phyloP scores from a whole-genome alignment of 2,329 filamentous ascomycete species.

The Neurospora crassa region DNA sequence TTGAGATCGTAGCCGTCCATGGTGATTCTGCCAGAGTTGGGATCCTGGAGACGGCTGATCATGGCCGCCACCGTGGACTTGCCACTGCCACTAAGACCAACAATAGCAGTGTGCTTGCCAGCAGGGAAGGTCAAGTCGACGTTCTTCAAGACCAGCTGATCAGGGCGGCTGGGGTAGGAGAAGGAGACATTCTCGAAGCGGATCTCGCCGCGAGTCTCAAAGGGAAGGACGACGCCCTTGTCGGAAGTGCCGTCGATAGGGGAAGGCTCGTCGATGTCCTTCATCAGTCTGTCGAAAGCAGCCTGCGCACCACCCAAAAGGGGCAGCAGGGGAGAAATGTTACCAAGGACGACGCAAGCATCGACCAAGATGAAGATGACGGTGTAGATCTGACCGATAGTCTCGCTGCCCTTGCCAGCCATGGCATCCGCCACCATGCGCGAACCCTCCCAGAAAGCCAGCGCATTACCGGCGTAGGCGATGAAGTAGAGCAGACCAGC shows the following conservation, averaged over 20 bases:
- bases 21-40: constrained; percentile 28
- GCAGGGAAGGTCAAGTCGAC: constrained; percentile 28
- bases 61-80: constrained; percentile 42
- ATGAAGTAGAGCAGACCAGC: constrained; percentile 57
- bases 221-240: constrained; percentile 31
- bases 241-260: constrained; percentile 33
- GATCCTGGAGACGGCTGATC: constrained; percentile 36
- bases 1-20: constrained; percentile 29
- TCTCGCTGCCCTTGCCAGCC: constrained; percentile 20
- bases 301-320: constrained; percentile 49
- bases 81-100: constrained; percentile 43
- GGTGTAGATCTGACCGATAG: constrained; percentile 32
- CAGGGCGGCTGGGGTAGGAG: constrained; percentile 33
- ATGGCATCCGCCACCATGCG: constrained; percentile 31
- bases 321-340: constrained; percentile 53
- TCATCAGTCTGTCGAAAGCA: constrained; percentile 46
- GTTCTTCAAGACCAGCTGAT: constrained; percentile 31
- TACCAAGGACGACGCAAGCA: constrained; percentile 52
- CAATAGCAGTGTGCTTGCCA: constrained; percentile 42
- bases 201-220: constrained; percentile 37
- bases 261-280: constrained; percentile 45
- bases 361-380: constrained; percentile 45
- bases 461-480: constrained; percentile 55
- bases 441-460: constrained; percentile 61
- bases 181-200: constrained; percentile 34